Conservation (phyloP, 225 moss, liverwort and hornwort genomes). For the Bryum argenteum region DNA sequence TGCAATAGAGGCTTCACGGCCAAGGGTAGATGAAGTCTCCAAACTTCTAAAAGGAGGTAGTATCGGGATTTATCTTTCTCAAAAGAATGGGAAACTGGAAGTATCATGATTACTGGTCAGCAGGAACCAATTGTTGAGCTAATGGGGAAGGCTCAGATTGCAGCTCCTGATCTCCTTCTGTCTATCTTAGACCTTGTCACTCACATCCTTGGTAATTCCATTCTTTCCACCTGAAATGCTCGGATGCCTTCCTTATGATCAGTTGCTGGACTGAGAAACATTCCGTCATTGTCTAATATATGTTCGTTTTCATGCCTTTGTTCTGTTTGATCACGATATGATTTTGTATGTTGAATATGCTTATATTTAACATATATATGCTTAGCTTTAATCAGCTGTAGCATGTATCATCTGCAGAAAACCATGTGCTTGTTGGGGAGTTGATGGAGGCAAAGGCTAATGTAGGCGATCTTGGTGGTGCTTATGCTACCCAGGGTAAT, state of each 20-base stretch:
- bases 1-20: constrained; percentile 94
- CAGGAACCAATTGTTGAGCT: constrained; percentile 65
- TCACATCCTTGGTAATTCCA: constrained; percentile 73
- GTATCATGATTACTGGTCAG: constrained; percentile 62
- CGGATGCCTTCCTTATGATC: constrained; percentile 6
- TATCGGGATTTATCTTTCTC: constrained; percentile 60
- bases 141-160: constrained; percentile 89
- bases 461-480: constrained; percentile 68
- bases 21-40: constrained; percentile 95
- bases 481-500: constrained; percentile 67
- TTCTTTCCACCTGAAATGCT: constrained; percentile 14
- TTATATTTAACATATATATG: constrained; percentile 6
- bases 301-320: constrained; percentile 7
- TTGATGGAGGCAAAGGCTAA: constrained; percentile 88
- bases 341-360: constrained; percentile 12
- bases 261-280: background rate
- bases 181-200: constrained; percentile 80
- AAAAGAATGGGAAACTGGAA: constrained; percentile 60
- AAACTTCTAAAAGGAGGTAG: constrained; percentile 74
- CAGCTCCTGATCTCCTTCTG: constrained; percentile 89
- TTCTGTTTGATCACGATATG: constrained; percentile 1
- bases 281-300: constrained; percentile 10
- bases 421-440: constrained; percentile 94
- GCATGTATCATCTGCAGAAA: constrained; percentile 59
- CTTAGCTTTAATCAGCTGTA: constrained; percentile 20